Percentiles rank a stretch among this genome's conserved stretches.
phyloP scores from a whole-genome alignment of 129 eudicot species.

The Chrysanthemum makinoi region DNA sequence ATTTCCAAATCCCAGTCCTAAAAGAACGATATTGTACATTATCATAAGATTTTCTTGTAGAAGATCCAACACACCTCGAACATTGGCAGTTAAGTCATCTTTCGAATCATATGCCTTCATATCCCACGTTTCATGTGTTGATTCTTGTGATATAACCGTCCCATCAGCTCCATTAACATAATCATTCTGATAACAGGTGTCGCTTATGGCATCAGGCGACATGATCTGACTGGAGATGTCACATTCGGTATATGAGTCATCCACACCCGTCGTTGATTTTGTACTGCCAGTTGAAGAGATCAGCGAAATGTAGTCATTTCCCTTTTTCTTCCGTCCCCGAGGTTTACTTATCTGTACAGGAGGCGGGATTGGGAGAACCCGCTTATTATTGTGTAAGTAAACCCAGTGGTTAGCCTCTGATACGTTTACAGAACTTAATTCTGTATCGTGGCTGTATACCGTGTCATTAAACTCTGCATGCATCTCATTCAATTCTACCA shows the following conservation, averaged over 20 bases:
- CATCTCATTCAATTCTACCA: constrained; percentile 27
- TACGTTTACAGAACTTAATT: constrained; percentile 12
- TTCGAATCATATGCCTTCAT: constrained; percentile 10
- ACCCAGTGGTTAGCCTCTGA: constrained; percentile 24
- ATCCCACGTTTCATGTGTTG: constrained; percentile 6
- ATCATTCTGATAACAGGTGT: constrained; percentile 18
- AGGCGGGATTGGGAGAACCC: constrained; percentile 27
- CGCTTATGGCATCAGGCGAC: constrained; percentile 20
- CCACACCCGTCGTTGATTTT: constrained; percentile 11
- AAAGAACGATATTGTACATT: constrained; percentile 27
- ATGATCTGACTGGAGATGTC: constrained; percentile 20
- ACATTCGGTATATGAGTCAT: constrained; percentile 30
- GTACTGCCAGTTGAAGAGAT: constrained; percentile 14
- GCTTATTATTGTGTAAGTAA: constrained; percentile 15
- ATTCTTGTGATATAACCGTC: constrained; percentile 19
- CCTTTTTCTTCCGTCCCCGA: constrained; percentile 5
- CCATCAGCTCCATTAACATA: constrained; percentile 5
- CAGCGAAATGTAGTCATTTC: constrained; percentile 10
- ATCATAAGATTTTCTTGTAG: constrained; percentile 27
- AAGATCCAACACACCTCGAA: constrained; percentile 20
- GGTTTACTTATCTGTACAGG: constrained; percentile 5
- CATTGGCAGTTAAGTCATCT: constrained; percentile 19
- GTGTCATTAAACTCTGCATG: constrained; percentile 9
- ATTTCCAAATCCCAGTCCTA: constrained; percentile 37
- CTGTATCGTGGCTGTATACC: constrained; percentile 30